These are phyloP conservation scores for Rhamnella rubrinervis DNA, from an alignment of 331 rosid species.

Conservation along the genomic window DNA sequence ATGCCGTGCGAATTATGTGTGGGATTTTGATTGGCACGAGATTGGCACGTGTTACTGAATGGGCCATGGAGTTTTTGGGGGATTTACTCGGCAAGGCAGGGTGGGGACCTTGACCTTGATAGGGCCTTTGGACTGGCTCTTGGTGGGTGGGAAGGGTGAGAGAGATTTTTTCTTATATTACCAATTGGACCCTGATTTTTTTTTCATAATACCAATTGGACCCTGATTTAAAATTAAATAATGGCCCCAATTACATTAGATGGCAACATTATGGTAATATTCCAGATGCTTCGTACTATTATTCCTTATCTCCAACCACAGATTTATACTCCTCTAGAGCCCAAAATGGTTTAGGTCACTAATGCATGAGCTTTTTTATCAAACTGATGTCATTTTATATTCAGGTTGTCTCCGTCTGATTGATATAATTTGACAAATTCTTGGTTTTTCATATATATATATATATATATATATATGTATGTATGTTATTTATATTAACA, in stretches of 20 bases:
- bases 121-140: neutral
- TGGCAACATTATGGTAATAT: too few species aligned
- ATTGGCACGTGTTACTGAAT: slow-evolving; percentile 12
- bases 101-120: neutral
- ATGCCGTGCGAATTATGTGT: neutral
- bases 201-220: neutral
- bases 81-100: neutral
- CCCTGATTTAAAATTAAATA: neutral
- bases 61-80: neutral
- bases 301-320: slow-evolving; percentile 2
- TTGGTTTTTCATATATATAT: too few species aligned
- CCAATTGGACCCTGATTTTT: neutral
- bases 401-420: neutral
- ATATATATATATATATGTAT: too few species aligned
- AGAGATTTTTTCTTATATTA: neutral
- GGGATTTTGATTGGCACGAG: neutral
- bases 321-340: neutral
- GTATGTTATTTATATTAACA: too few species aligned
- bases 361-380: neutral
- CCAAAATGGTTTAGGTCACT: neutral
- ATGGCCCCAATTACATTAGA: too few species aligned
- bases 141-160: slow-evolving; percentile 7
- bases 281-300: neutral
- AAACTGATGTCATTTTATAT: neutral
- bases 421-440: neutral